A percentile compares a stretch with the other conserved stretches of the same genome.
phyloP scores from a whole-genome alignment of 2,329 filamentous ascomycete genomes.

The Moelleriella libera region DNA sequence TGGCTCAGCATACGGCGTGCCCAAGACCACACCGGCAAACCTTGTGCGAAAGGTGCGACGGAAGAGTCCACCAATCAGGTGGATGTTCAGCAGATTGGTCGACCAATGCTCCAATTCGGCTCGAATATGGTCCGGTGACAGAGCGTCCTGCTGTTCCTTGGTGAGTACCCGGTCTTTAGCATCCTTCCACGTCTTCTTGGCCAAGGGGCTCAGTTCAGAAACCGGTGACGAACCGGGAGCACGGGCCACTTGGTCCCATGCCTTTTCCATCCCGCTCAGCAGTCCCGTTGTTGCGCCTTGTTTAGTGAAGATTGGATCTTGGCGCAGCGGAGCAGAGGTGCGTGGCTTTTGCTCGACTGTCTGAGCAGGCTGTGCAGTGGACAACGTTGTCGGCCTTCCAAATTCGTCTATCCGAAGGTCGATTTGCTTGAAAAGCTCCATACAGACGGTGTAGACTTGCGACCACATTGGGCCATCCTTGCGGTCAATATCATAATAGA shows the following conservation, averaged over 20 bases:
- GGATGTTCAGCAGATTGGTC: constrained; percentile 28
- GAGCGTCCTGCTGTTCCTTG: constrained; percentile 38
- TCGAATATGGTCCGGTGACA: constrained; percentile 33
- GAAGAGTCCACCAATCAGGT: constrained; percentile 52
- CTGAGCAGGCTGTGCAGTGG: constrained; percentile 15
- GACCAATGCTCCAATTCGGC: constrained; percentile 33
- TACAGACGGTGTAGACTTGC: constrained; percentile 57
- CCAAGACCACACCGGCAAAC: constrained; percentile 54
- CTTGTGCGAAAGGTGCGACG: constrained; percentile 53
- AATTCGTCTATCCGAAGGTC: constrained; percentile 51
- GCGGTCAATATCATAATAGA: constrained; percentile 80
- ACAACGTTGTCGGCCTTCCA: constrained; percentile 27
- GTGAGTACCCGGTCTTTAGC: constrained; percentile 33
- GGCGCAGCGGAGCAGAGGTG: constrained; percentile 24
- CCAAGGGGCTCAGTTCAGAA: constrained; percentile 34
- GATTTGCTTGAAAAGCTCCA: constrained; percentile 55
- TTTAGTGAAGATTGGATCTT: constrained; percentile 30
- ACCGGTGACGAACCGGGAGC: constrained; percentile 33
- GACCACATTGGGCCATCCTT: constrained; percentile 68
- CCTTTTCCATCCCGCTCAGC: constrained; percentile 29
- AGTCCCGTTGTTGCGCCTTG: constrained; percentile 22
- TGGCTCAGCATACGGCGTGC: constrained; percentile 56
- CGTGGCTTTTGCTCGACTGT: constrained; percentile 17
- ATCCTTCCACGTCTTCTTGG: constrained; percentile 33
- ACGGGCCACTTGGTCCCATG: constrained; percentile 26